phyloP scores from a whole-genome alignment of 1,139 yeast species.

The Geotrichum citri-aurantii region DNA sequence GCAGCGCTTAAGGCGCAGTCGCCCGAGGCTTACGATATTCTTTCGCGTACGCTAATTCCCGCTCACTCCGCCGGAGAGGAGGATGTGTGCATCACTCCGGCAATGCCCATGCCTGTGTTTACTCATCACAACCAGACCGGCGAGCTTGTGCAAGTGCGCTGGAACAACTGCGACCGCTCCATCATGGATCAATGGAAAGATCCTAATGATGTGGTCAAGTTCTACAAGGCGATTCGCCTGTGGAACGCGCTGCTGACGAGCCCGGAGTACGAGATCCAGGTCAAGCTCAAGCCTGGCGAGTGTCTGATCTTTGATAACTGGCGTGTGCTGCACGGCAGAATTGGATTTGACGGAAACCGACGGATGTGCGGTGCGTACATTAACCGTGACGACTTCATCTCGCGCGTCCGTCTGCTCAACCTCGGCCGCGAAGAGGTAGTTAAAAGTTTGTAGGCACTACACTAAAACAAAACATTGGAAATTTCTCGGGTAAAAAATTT shows the following conservation, averaged over 20 bases:
- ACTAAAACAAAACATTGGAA: background rate
- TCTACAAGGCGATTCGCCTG: constrained; percentile 54
- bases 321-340: constrained; percentile 70
- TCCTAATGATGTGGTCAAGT: constrained; percentile 50
- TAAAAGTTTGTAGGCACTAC: constrained; percentile 10
- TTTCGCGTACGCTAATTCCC: constrained; percentile 52
- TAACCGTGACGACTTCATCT: constrained; percentile 63
- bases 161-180: constrained; percentile 73
- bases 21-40: constrained; percentile 53
- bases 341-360: constrained; percentile 63
- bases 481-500: too few relatives aligned
- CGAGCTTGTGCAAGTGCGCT: constrained; percentile 58
- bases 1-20: constrained; percentile 42
- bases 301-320: constrained; percentile 67
- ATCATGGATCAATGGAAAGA: constrained; percentile 55
- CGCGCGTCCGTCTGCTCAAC: constrained; percentile 48
- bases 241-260: constrained; percentile 55
- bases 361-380: constrained; percentile 75
- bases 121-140: constrained; percentile 48
- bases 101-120: constrained; percentile 52
- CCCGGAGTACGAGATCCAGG: constrained; percentile 48
- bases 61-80: constrained; percentile 77
- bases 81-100: constrained; percentile 60
- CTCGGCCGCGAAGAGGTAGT: constrained; percentile 47
- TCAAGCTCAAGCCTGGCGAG: constrained; percentile 62